Evolutionary conservation across 2,329 filamentous ascomycete species (phyloP).

Genomic region (Colletotrichum sp.): DNA sequence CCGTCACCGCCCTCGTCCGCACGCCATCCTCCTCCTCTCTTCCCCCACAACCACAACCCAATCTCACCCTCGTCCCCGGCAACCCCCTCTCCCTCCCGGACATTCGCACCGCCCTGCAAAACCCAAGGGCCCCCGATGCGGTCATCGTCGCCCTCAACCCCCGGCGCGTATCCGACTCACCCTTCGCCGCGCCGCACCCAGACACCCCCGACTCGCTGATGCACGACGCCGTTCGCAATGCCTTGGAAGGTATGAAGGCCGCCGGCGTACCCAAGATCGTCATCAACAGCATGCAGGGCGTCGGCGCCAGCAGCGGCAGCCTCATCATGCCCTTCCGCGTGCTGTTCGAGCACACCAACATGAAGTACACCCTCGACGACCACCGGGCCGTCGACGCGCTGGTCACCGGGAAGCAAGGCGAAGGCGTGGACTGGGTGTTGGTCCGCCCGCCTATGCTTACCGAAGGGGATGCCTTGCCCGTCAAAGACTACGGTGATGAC

Average conservation of each 20-base stretch:
- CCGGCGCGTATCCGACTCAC: constrained; percentile 48
- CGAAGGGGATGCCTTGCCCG: constrained; percentile 36
- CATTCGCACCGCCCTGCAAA: constrained; percentile 35
- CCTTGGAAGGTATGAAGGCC: constrained; percentile 41
- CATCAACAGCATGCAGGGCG: constrained; percentile 55
- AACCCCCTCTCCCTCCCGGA: constrained; percentile 38
- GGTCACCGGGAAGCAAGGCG: constrained; percentile 31
- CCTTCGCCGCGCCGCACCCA: constrained; percentile 45
- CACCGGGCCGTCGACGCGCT: constrained; percentile 51
- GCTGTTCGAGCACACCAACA: constrained; percentile 51
- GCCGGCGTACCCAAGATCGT: constrained; percentile 43
- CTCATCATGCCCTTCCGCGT: constrained; percentile 45
- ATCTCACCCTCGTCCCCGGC: constrained; percentile 44
- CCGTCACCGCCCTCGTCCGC: constrained; percentile 51
- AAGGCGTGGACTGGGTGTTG: constrained; percentile 44
- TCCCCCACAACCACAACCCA: constrained; percentile 27
- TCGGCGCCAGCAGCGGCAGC: constrained; percentile 47
- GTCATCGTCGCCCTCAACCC: constrained; percentile 56
- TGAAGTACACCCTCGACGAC: constrained; percentile 50
- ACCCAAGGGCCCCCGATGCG: constrained; percentile 30
- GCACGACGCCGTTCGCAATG: constrained; percentile 43
- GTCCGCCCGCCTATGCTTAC: constrained; percentile 48
- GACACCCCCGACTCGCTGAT: constrained; percentile 49
- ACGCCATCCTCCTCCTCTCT: constrained; percentile 30
- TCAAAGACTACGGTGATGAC: constrained; percentile 45